Base-by-base conservation (phyloP, 208 protist species). In the Angomonas deanei region DNA sequence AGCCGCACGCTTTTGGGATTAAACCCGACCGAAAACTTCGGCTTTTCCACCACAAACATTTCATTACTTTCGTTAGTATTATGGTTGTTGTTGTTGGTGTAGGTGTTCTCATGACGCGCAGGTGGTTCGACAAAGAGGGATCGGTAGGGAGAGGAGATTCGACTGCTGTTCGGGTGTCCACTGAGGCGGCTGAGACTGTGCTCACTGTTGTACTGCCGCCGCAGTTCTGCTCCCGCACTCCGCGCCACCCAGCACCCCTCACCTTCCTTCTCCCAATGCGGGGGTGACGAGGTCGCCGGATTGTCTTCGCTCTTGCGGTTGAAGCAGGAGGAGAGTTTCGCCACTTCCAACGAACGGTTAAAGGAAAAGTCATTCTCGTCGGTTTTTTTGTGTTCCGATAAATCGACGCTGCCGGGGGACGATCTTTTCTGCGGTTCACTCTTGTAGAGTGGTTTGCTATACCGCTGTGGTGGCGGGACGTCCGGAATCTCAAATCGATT, bases 401-500 rank as follows among this genome's bases (percentile, higher is more conserved):
- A n/a, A n/a, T n/a, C n/a, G n/a, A n/a, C n/a, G n/a, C n/a, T n/a
- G n/a, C n/a, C 42, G 42, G 23, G 13, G 8, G 19, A 5, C 17
- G 15, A 10, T 5, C 42, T 50, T 26, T 19, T 50, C 17, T 50
- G 13, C 8, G 23, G 17, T 26, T 19, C 23, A 50, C 42, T 50
- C 8, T 50, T 19, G 17, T 5, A 26, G 17, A 19, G 42, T 5
- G 23, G 15, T 5, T 26, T 19, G 17, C 17, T 50, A 19, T 50
- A 50, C 19, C 42, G 42, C 42, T 50, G 13, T 10, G 42, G 42
- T 3, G 42, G 42, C 17, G 42, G 42, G 5, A 50, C 42, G 15
- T 50, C 42, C 3, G 42, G 42, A n/a, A 50, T 50, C 19, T 50
- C 42, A 50, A 50, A 50, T 3, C 42, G 42, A n/a, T 50, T 50